Evolutionary conservation across 768 basidiomycete genomes (phyloP).

Genomic region (Lactifluus volemus): DNA sequence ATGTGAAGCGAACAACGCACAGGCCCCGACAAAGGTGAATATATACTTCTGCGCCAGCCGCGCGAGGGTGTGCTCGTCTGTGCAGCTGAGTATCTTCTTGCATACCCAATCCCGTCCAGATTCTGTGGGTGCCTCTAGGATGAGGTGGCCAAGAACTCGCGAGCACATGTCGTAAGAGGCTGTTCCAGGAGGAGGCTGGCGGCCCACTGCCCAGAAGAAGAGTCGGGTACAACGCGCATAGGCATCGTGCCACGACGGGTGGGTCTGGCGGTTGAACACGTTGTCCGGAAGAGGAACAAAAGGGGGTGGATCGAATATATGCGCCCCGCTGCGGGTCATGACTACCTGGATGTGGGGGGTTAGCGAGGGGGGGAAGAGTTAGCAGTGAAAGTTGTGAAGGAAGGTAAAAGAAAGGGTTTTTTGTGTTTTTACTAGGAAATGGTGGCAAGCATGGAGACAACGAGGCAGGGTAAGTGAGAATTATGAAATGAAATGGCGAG

Average conservation of each 20-base stretch:
- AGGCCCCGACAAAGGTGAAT: constrained; percentile 14
- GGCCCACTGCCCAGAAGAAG: constrained; percentile 17
- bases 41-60: constrained; percentile 15
- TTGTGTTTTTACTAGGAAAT: not conserved
- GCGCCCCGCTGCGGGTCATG: not conserved
- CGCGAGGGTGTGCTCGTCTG: constrained; percentile 14
- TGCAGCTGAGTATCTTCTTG: constrained; percentile 12
- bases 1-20: constrained; percentile 6
- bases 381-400: not conserved
- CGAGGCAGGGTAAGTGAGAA: not conserved
- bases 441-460: constrained; percentile 1
- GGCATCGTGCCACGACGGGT: constrained; percentile 12
- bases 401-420: not conserved
- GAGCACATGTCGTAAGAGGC: constrained; percentile 17
- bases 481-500: not conserved
- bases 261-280: not conserved
- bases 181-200: constrained; percentile 4
- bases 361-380: not conserved
- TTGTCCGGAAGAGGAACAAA: constrained; percentile 15
- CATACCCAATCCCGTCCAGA: constrained; percentile 12
- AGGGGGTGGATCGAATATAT: not conserved
- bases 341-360: not conserved
- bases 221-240: constrained; percentile 8
- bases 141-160: constrained; percentile 11
- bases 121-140: constrained; percentile 14